These are phyloP conservation scores for Mortierella sp. DNA, from an alignment of 371 early-diverging fungal genomes.

Conservation along the genomic window DNA sequence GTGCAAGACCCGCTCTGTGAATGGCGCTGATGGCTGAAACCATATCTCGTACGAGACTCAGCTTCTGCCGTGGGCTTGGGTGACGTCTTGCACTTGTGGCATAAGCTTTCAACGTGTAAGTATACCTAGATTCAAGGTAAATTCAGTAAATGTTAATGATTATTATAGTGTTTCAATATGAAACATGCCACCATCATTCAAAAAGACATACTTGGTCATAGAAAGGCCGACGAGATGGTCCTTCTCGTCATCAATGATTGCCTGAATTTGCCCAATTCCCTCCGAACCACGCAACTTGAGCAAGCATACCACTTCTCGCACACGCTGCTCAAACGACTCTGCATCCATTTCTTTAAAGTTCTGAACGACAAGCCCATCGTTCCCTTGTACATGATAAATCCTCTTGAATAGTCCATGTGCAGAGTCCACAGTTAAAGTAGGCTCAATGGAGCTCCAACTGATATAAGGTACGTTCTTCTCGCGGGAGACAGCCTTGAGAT, in stretches of 20 bases:
- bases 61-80: conserved; percentile 69
- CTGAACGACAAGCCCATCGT: conserved; percentile 44
- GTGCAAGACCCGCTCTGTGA: conserved; percentile 69
- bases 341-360: conserved; percentile 56
- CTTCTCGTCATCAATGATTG: conserved; percentile 47
- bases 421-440: conserved; percentile 53
- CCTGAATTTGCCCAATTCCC: conserved; percentile 54
- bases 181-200: neutral
- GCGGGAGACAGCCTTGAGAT: conserved; percentile 31
- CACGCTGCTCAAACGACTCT: conserved; percentile 52
- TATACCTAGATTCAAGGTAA: conserved; percentile 51
- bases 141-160: neutral
- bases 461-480: conserved; percentile 44
- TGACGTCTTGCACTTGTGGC: conserved; percentile 64
- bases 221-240: conserved; percentile 54
- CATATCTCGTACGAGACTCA: conserved; percentile 69
- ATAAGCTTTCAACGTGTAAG: conserved; percentile 72
- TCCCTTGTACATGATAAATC: conserved; percentile 53
- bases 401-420: conserved; percentile 59
- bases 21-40: conserved; percentile 63
- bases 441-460: conserved; percentile 42
- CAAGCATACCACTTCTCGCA: conserved; percentile 52
- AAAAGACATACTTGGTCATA: conserved; percentile 51
- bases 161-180: neutral
- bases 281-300: conserved; percentile 38